Conservation (phyloP, 257 asterid genomes). For the Nicotiana sylvestris region DNA sequence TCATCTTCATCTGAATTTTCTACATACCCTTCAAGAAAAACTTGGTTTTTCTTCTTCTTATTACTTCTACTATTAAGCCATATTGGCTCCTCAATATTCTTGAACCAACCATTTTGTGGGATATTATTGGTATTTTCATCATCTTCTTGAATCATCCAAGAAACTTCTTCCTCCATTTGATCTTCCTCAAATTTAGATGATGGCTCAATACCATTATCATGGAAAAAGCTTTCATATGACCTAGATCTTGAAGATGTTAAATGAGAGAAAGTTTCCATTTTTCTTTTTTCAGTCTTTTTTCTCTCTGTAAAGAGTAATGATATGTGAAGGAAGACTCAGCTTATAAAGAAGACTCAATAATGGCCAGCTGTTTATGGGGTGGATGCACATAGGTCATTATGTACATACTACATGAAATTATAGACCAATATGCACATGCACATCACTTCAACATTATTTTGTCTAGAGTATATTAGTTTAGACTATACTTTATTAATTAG, state of each 20-base stretch:
- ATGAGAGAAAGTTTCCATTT: conserved; percentile 7
- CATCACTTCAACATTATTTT: not conserved
- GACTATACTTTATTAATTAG: no score
- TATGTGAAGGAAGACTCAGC: not conserved
- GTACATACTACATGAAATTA: not conserved
- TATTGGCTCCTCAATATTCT: conserved; percentile 6
- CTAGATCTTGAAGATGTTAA: conserved; percentile 19
- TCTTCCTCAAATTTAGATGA: conserved; percentile 4
- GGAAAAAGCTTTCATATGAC: conserved; percentile 9
- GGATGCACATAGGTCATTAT: conserved; percentile 5
- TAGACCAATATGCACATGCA: not conserved
- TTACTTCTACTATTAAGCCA: conserved; percentile 10
- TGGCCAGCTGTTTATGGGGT: conserved; percentile 14
- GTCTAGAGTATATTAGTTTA: no score
- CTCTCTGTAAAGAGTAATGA: conserved; percentile 10
- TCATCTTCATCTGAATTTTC: conserved; percentile 36
- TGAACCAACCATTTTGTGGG: conserved; percentile 16
- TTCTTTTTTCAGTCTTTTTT: not conserved
- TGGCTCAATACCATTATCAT: conserved; percentile 1
- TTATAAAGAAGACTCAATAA: conserved; percentile 9
- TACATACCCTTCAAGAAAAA: conserved; percentile 35
- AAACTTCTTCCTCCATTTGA: not conserved
- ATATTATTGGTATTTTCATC: not conserved
- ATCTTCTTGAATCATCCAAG: not conserved
- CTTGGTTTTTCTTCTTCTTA: conserved; percentile 22